phyloP scores from a whole-genome alignment of 2,329 filamentous ascomycete species.

The Trichoderma asperellum region DNA sequence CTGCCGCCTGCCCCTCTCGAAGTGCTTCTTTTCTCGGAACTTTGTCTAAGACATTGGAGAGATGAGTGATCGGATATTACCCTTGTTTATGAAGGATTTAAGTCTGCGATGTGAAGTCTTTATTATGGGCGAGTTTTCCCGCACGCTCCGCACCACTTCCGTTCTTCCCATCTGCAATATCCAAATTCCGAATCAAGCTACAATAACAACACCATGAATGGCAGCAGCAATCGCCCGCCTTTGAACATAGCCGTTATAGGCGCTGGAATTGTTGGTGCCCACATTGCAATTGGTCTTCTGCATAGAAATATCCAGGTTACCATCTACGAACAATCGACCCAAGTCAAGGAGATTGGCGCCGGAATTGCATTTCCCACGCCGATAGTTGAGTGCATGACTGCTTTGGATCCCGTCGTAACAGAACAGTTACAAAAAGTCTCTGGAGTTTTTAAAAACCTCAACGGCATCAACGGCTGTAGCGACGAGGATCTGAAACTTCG shows the following conservation, averaged over 20 bases:
- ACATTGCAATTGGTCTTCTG: slow-evolving; percentile 52
- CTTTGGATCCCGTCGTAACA: not conserved
- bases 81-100: not conserved
- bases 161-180: not conserved
- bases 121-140: not conserved
- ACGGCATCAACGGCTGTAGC: not conserved
- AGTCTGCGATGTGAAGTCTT: not conserved
- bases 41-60: not conserved
- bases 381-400: slow-evolving; percentile 32
- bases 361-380: slow-evolving; percentile 57
- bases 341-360: slow-evolving; percentile 53
- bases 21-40: not conserved
- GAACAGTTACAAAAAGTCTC: not conserved
- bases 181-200: not conserved
- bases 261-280: slow-evolving; percentile 56
- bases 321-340: slow-evolving; percentile 51
- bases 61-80: not conserved
- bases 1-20: not conserved
- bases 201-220: not conserved
- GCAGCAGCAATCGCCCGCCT: not conserved
- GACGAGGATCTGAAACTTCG: slow-evolving; percentile 16
- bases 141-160: not conserved
- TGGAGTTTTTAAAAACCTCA: not conserved
- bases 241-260: slow-evolving; percentile 53
- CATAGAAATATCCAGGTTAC: slow-evolving; percentile 48